Percentiles rank a stretch among this genome's conserved stretches.
These are phyloP conservation scores for Botrytis paeoniae DNA, from an alignment of 2,329 filamentous ascomycete genomes.

Conservation along the genomic window DNA sequence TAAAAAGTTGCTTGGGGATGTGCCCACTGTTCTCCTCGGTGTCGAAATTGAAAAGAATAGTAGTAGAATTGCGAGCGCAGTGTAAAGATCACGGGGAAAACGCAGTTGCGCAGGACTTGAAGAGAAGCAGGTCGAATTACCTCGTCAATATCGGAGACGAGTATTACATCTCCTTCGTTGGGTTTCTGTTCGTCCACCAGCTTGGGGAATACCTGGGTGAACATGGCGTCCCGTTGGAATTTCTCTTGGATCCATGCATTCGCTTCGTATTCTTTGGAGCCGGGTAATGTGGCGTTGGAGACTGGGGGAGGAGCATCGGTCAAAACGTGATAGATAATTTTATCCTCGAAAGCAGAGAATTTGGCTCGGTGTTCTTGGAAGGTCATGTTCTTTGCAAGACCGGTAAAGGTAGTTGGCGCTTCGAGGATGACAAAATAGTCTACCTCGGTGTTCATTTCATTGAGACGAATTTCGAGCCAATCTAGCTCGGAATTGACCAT, in stretches of 20 bases:
- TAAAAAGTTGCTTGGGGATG: conserved; percentile 47
- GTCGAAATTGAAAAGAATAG: conserved; percentile 42
- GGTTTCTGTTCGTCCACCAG: conserved; percentile 37
- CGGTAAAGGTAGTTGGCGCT: conserved; percentile 56
- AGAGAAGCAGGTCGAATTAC: conserved; percentile 41
- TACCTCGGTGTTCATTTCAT: conserved; percentile 56
- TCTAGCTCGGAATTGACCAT: conserved; percentile 63
- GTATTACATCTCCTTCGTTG: conserved; percentile 41
- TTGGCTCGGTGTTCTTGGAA: conserved; percentile 50
- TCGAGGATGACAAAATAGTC: conserved; percentile 67
- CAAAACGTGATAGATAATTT: conserved; percentile 60
- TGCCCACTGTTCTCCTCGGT: conserved; percentile 40
- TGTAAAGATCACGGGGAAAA: conserved; percentile 38
- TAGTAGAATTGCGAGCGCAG: conserved; percentile 40
- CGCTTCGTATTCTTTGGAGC: conserved; percentile 38
- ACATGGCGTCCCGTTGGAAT: conserved; percentile 55
- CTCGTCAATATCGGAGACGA: conserved; percentile 48
- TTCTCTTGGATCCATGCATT: conserved; percentile 50
- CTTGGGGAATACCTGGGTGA: conserved; percentile 48
- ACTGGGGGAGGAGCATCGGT: conserved; percentile 38
- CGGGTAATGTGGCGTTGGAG: neutral
- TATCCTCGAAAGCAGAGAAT: conserved; percentile 52
- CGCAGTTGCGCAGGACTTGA: conserved; percentile 39
- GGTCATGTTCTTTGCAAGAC: conserved; percentile 51
- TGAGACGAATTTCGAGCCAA: conserved; percentile 62